These are phyloP conservation scores for Russula griseocarnosa DNA, from an alignment of 768 basidiomycete genomes.

Conservation along the genomic window DNA sequence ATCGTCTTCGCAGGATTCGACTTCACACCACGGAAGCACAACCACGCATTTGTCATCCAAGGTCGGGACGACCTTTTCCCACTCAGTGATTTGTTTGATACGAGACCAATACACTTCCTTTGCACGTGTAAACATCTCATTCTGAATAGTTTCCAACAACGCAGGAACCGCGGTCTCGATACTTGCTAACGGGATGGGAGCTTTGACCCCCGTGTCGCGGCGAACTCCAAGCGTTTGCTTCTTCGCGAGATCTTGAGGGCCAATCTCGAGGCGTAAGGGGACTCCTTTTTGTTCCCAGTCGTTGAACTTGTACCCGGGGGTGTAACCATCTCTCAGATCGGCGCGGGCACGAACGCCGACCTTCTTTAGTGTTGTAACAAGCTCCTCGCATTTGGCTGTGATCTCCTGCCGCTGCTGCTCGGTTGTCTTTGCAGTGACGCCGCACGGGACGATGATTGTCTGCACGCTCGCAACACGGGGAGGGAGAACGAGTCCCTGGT, in stretches of 20 bases:
- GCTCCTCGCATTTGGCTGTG: conserved; percentile 70
- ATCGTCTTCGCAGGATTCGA: conserved; percentile 89
- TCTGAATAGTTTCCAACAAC: conserved; percentile 83
- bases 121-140: conserved; percentile 81
- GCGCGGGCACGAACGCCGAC: conserved; percentile 79
- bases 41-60: conserved; percentile 85
- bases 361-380: conserved; percentile 69
- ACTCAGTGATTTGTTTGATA: conserved; percentile 69
- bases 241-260: conserved; percentile 86
- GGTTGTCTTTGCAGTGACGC: conserved; percentile 80
- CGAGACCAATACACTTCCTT: conserved; percentile 66
- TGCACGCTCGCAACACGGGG: conserved; percentile 93
- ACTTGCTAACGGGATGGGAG: conserved; percentile 48
- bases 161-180: conserved; percentile 49
- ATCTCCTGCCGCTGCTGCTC: conserved; percentile 66
- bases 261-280: conserved; percentile 94
- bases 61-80: conserved; percentile 91
- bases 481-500: conserved; percentile 95
- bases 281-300: conserved; percentile 99
- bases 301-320: conserved; percentile 98
- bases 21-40: conserved; percentile 95
- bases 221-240: conserved; percentile 79
- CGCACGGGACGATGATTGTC: conserved; percentile 88
- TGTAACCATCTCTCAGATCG: conserved; percentile 92
- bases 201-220: conserved; percentile 68